phyloP scores from a whole-genome alignment of 345 rosid genomes.

The Ricinus communis region DNA sequence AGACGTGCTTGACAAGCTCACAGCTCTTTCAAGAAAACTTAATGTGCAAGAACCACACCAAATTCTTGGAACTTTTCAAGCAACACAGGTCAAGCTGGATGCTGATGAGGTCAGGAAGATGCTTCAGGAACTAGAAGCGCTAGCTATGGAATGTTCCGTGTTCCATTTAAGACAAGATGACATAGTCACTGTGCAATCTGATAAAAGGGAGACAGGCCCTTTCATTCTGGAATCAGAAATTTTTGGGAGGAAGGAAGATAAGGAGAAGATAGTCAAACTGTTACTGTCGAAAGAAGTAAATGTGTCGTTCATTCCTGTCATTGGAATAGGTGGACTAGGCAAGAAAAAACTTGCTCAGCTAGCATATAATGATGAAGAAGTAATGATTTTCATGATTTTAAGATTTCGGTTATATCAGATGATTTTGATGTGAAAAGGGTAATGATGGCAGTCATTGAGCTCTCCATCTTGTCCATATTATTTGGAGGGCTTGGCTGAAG shows the following conservation, averaged over 20 bases:
- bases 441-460: too few relatives aligned
- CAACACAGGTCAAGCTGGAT: fast-evolving
- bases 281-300: too few relatives aligned
- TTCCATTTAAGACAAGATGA: constrained; percentile 6
- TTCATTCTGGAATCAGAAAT: constrained; percentile 13
- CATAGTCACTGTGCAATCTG: not conserved
- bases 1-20: constrained; percentile 3
- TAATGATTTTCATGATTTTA: too few relatives aligned
- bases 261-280: too few relatives aligned
- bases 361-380: too few relatives aligned
- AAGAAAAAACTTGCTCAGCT: too few relatives aligned
- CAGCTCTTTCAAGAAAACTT: not conserved
- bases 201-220: constrained; percentile 10
- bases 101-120: not conserved
- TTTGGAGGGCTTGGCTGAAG: not conserved
- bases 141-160: not conserved
- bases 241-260: too few relatives aligned
- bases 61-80: not conserved
- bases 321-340: too few relatives aligned
- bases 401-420: too few relatives aligned
- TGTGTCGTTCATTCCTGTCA: too few relatives aligned
- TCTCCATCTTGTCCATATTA: not conserved
- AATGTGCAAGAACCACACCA: not conserved
- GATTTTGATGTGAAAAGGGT: too few relatives aligned
- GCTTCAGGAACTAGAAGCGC: not conserved